Evolutionary conservation across 805 yeast species (phyloP).

Genomic region (Brettanomyces bruxellensis): DNA sequence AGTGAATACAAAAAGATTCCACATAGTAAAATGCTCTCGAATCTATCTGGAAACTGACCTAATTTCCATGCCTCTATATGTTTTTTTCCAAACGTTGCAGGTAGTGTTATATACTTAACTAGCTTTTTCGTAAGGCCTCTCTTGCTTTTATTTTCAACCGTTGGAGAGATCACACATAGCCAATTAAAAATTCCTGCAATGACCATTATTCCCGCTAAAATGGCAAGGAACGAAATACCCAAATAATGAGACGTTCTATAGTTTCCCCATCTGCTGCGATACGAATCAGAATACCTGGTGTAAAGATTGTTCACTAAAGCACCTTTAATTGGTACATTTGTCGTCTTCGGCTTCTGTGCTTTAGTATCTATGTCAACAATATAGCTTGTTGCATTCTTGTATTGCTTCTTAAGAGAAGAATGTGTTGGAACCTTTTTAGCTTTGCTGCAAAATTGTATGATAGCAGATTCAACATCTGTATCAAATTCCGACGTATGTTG

Average conservation of each 20-base stretch:
- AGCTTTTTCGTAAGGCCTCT: slow-evolving; percentile 19
- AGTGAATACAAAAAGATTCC: slow-evolving; percentile 26
- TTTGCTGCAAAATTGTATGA: slow-evolving; percentile 14
- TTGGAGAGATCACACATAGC: slow-evolving; percentile 31
- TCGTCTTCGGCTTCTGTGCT: slow-evolving; percentile 18
- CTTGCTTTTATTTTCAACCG: slow-evolving; percentile 19
- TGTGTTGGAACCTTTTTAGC: slow-evolving; percentile 21
- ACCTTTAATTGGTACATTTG: slow-evolving; percentile 29
- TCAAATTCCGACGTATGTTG: slow-evolving; percentile 7
- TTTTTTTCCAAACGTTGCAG: slow-evolving; percentile 10
- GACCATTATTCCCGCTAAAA: slow-evolving; percentile 38
- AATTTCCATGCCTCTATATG: slow-evolving; percentile 13
- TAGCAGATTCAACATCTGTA: slow-evolving; percentile 12
- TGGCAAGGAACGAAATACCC: slow-evolving; percentile 38
- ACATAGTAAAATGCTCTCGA: slow-evolving; percentile 36
- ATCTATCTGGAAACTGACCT: slow-evolving; percentile 41
- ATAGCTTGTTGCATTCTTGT: slow-evolving; percentile 32
- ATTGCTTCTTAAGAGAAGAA: slow-evolving; percentile 27
- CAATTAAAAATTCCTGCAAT: slow-evolving; percentile 34
- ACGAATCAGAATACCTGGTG: slow-evolving; percentile 16
- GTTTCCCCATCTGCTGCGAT: slow-evolving; percentile 25
- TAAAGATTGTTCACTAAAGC: slow-evolving; percentile 15
- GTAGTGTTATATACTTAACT: slow-evolving; percentile 13
- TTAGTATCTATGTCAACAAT: slow-evolving; percentile 24
- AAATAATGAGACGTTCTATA: slow-evolving; percentile 33